Conservation (phyloP, 2,329 filamentous ascomycete species). For the Hirsutella rhossiliensis region DNA sequence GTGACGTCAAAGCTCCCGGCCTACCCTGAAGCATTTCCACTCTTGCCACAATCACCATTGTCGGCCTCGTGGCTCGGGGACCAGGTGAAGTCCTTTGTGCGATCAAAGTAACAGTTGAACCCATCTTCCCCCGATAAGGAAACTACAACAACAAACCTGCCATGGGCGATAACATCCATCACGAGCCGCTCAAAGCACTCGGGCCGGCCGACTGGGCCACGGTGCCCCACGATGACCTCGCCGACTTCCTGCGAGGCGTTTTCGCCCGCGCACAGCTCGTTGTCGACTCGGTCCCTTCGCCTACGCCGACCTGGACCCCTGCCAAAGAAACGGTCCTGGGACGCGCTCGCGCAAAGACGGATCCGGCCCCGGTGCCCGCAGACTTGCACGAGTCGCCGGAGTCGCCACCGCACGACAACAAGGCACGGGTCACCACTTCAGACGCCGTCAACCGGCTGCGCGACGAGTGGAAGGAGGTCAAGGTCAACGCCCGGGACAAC, state of each 20-base stretch:
- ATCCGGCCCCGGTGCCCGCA: conserved; percentile 32
- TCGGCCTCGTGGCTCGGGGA: too few relatives aligned
- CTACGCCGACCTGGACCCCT: conserved; percentile 18
- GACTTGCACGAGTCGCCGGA: conserved; percentile 40
- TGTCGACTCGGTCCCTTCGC: conserved; percentile 59
- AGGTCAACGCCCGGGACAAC: conserved; percentile 59
- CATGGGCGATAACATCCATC: conserved; percentile 38
- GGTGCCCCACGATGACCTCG: conserved; percentile 33
- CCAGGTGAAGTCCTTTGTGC: too few relatives aligned
- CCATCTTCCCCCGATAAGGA: too few relatives aligned
- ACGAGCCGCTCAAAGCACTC: conserved; percentile 46
- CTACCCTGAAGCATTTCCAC: too few relatives aligned
- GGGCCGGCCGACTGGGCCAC: conserved; percentile 41
- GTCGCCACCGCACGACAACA: conserved; percentile 24
- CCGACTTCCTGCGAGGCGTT: conserved; percentile 41
- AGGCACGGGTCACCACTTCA: conserved; percentile 17
- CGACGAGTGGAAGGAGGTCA: conserved; percentile 80
- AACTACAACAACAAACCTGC: neutral
- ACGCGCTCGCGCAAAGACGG: conserved; percentile 42
- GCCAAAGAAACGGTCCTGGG: conserved; percentile 25
- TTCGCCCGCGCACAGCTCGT: conserved; percentile 59
- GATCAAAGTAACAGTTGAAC: too few relatives aligned
- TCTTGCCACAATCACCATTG: too few relatives aligned
- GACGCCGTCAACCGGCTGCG: conserved; percentile 42
- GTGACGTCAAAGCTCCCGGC: too few relatives aligned